These are phyloP conservation scores for Chalciporus sphaerocephalus DNA, from an alignment of 768 basidiomycete genomes.

Conservation along the genomic window DNA sequence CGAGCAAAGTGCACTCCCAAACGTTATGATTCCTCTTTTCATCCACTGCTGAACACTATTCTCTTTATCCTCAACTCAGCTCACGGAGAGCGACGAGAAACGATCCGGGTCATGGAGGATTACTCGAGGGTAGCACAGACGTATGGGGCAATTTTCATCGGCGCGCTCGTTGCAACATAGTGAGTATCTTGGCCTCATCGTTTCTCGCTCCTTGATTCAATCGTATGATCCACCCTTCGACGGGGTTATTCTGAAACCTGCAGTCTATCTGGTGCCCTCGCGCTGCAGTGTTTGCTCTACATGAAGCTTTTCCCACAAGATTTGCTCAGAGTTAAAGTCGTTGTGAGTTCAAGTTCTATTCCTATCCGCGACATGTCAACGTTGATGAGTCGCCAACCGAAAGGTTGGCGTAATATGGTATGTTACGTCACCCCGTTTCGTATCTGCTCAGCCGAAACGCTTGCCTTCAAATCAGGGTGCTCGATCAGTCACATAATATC, in stretches of 20 bases:
- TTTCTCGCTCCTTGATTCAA: neutral
- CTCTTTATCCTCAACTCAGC: no score
- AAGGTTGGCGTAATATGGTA: conserved; percentile 29
- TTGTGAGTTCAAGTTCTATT: conserved; percentile 19
- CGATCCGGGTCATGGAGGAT: no score
- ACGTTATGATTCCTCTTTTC: no score
- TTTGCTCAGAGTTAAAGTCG: conserved; percentile 15
- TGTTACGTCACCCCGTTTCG: neutral
- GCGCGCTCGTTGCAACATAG: conserved; percentile 28
- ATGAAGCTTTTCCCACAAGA: conserved; percentile 29
- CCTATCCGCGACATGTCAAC: no score
- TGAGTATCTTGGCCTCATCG: conserved; percentile 4
- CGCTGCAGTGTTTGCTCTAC: conserved; percentile 29
- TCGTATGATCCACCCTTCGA: neutral
- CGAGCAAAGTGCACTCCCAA: no score
- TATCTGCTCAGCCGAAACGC: neutral
- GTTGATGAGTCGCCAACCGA: no score
- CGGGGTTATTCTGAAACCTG: neutral
- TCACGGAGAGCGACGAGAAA: neutral
- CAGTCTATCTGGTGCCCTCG: conserved; percentile 27
- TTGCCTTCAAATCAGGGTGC: no score
- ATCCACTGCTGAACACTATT: no score
- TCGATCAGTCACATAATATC: no score
- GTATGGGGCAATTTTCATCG: conserved; percentile 27
- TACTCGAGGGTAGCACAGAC: conserved; percentile 8